Evolutionary conservation across 306 rosid species (phyloP), one percentile per base, ranked within the genome.

Genomic region (Vigna unguiculata): DNA sequence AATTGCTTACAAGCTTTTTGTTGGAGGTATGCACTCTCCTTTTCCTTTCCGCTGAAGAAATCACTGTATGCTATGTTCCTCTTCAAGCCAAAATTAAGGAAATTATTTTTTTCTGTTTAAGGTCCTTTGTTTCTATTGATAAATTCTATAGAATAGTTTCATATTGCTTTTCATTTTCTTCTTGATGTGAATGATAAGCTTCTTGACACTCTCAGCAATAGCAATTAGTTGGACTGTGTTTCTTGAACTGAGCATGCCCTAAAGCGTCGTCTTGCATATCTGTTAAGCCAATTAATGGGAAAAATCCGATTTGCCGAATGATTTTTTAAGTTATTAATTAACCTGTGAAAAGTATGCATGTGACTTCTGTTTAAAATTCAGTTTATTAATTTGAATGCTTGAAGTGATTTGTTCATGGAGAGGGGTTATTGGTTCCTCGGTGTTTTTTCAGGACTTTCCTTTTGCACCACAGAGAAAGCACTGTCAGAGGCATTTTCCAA

Each of bases 401-500:
- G 46, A 41, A 41, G 54, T 47, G 15, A 53, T 79, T 71, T 9
- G 41, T 61, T 38, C 17, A 36, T 59, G 38, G 22, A 40, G 79
- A 49, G 5, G 21, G 38, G 34, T 25, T 60, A 68, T 77, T 30
- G n/a, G 71, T 73, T 54, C 32, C 53, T 49, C 40, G 3, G 45
- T 14, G 14, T 60, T 45, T 80, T 28, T 78, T 78, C 83, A 94
- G 98, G 97, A 76, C 81, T 94, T 38, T 86, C 98, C 32, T 90
- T 83, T 71, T 75, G 81, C 83, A 87, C 96, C 4, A 91, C 88
- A 4, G 96, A 92, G 57, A 75, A 86, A 28, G 89, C 89, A 69
- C 80, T 94, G 49, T 80, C 96, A 15, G 98, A 94, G 77, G 92
- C 88, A 20, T 94, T 94, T 73, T 91, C 95, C 69, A 75, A 81